Evolutionary conservation across 2,329 filamentous ascomycete genomes (phyloP).

Genomic region (Endoconidiophora laricicola): DNA sequence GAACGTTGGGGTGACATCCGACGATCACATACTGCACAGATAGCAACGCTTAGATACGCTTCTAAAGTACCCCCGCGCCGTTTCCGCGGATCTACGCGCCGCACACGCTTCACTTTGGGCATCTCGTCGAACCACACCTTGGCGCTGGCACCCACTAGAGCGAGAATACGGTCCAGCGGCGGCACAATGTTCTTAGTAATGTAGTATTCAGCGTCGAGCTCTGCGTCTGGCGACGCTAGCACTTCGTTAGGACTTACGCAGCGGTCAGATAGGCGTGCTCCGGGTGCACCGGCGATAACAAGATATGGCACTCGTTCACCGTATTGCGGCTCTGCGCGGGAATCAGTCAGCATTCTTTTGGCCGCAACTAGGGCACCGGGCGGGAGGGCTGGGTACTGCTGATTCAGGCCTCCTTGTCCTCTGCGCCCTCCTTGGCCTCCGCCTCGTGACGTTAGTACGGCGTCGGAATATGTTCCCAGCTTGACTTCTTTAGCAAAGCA

Average conservation of each 20-base stretch:
- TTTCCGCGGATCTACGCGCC: constrained; percentile 15
- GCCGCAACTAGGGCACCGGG: constrained; percentile 81
- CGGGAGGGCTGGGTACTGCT: constrained; percentile 37
- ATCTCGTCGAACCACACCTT: constrained; percentile 89
- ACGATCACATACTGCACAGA: constrained; percentile 57
- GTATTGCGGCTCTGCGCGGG: constrained; percentile 78
- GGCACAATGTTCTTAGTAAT: constrained; percentile 92
- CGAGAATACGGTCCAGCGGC: constrained; percentile 89
- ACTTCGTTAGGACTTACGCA: constrained; percentile 78
- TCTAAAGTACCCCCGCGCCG: constrained; percentile 48
- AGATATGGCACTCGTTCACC: constrained; percentile 93
- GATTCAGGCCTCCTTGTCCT: constrained; percentile 23
- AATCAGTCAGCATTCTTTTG: constrained; percentile 71
- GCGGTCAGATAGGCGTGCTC: constrained; percentile 70
- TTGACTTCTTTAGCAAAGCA: constrained; percentile 89
- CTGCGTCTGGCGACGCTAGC: constrained; percentile 56
- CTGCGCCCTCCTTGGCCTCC: constrained; percentile 30
- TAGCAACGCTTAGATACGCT: constrained; percentile 70
- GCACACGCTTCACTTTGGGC: constrained; percentile 72
- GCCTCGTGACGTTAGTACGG: background rate
- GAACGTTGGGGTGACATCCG: background rate
- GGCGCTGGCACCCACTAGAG: constrained; percentile 84
- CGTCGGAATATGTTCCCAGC: constrained; percentile 54
- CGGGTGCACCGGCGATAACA: constrained; percentile 74
- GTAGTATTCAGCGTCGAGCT: constrained; percentile 90